These are phyloP conservation scores for Solanum corneliomulleri DNA, from an alignment of 257 asterid genomes.

Conservation along the genomic window DNA sequence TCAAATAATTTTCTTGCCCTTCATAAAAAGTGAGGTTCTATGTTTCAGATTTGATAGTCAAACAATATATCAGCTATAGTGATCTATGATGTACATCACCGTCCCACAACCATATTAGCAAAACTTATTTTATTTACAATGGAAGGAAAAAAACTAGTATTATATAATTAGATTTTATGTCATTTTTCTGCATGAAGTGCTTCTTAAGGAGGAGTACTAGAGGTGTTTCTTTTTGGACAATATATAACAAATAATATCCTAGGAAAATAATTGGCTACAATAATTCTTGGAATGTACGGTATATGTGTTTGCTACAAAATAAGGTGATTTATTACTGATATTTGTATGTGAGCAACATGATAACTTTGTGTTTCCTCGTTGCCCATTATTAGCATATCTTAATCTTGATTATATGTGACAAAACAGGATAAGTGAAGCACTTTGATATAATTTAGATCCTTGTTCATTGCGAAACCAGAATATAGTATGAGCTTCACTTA, in stretches of 20 bases:
- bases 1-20: too few relatives aligned
- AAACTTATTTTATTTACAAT: neutral
- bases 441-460: neutral
- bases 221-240: neutral
- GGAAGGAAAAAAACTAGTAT: neutral
- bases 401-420: neutral
- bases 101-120: too few relatives aligned
- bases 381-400: neutral
- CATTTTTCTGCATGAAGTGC: neutral
- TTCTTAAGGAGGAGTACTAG: neutral
- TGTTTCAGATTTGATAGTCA: too few relatives aligned
- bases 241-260: too few relatives aligned
- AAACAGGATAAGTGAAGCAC: neutral
- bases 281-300: neutral
- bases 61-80: too few relatives aligned
- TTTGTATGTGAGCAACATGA: neutral
- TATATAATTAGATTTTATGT: too few relatives aligned
- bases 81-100: too few relatives aligned
- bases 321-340: neutral
- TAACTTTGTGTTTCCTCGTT: neutral
- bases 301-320: neutral
- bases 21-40: too few relatives aligned
- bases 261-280: too few relatives aligned
- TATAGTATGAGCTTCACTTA: neutral
- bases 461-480: too few relatives aligned